These are phyloP conservation scores for Annulohypoxylon truncatum DNA, from an alignment of 2,329 filamentous ascomycete genomes.

Conservation along the genomic window DNA sequence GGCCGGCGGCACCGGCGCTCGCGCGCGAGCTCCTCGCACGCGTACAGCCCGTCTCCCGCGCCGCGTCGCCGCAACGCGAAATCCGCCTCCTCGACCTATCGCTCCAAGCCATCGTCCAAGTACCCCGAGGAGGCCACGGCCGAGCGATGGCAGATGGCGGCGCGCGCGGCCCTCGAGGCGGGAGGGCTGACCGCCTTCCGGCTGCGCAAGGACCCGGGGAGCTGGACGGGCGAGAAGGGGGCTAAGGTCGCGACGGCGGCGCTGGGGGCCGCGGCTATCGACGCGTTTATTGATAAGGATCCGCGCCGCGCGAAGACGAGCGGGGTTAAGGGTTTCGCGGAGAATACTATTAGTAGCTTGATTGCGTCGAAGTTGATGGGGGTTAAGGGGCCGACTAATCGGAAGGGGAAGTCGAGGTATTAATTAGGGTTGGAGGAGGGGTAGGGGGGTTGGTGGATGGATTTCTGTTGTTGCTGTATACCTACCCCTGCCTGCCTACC, in stretches of 20 bases:
- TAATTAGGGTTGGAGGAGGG: too few species aligned
- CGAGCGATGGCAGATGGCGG: constrained; percentile 53
- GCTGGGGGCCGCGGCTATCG: constrained; percentile 61
- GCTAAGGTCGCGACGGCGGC: constrained; percentile 62
- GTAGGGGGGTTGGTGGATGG: not conserved
- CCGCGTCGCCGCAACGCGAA: constrained; percentile 34
- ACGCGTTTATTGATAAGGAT: constrained; percentile 57
- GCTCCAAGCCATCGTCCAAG: constrained; percentile 15
- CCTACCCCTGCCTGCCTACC: too few species aligned
- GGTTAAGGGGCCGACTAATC: constrained; percentile 36
- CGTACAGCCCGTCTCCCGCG: constrained; percentile 36
- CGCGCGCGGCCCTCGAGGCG: constrained; percentile 60
- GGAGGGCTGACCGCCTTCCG: constrained; percentile 62
- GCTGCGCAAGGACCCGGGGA: constrained; percentile 57
- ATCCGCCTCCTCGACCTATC: constrained; percentile 27
- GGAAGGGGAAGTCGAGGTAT: constrained; percentile 36
- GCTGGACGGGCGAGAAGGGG: constrained; percentile 62
- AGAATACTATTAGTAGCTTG: constrained; percentile 47
- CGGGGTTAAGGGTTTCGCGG: constrained; percentile 48
- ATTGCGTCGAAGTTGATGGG: constrained; percentile 50
- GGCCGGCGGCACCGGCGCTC: constrained; percentile 39
- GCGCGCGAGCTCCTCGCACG: constrained; percentile 28
- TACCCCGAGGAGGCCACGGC: constrained; percentile 32
- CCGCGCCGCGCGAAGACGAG: constrained; percentile 40
- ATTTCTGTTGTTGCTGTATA: not conserved